A percentile compares a stretch with the other conserved stretches of the same genome.
Conservation (phyloP, 345 rosid species). For the Eucalyptus lansdowneana region DNA sequence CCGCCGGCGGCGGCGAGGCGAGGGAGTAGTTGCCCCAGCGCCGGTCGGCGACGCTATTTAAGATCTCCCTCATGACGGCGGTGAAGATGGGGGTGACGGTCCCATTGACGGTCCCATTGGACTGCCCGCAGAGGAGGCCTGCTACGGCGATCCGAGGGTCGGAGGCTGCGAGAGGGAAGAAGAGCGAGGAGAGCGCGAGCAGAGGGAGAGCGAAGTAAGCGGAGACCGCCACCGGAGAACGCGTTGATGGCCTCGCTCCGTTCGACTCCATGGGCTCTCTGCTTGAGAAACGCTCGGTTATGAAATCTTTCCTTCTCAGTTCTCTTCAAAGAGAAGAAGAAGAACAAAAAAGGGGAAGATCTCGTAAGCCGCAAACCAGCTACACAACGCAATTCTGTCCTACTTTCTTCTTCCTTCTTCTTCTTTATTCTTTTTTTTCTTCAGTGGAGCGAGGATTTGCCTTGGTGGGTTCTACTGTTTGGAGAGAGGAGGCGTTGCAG, state of each 20-base stretch:
- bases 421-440: neutral
- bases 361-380: neutral
- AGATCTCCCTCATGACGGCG: conserved; percentile 2
- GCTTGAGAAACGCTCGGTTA: neutral
- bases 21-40: conserved; percentile 3
- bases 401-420: too few relatives aligned
- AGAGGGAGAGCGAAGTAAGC: neutral
- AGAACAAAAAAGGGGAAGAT: neutral
- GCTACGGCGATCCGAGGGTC: neutral
- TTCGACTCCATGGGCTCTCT: neutral
- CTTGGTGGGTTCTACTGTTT: neutral
- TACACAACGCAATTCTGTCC: neutral
- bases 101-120: neutral
- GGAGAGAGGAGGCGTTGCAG: neutral
- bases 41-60: neutral
- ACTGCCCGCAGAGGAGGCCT: neutral
- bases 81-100: neutral
- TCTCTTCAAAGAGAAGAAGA: neutral
- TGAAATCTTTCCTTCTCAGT: neutral
- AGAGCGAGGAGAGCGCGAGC: neutral
- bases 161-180: neutral
- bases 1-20: neutral
- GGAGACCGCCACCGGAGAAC: neutral
- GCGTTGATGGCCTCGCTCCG: neutral
- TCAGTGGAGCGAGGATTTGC: neutral